Evolutionary conservation across 176 grass and related monocot species (phyloP), one percentile per base, ranked within the genome.

Genomic region (Bothriochloa decipiens): DNA sequence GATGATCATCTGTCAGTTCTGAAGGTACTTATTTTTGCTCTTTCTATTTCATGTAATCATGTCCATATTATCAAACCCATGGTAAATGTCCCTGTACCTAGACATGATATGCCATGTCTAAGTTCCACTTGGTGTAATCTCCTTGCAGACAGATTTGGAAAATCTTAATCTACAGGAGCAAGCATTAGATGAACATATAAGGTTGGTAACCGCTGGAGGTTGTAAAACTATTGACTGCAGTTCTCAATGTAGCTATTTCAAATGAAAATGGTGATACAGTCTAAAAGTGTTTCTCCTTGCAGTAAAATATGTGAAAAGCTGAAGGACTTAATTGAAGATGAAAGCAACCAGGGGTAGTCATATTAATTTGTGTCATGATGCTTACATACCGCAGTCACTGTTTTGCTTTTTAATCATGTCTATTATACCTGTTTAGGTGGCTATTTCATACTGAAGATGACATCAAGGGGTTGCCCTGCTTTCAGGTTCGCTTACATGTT

Each of bases 381-480:
- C 50, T 82, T 83, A 12, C 37, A 67, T 83, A 39, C 5, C 29
- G 45, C 57, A 12, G 10, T 26, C 58, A 62, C 36, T 68, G 25
- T 68, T 65, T 52, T 53, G 33, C 9, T 74, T 37, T 74, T 64
- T 77, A 83, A 80, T 39, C n/a, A 52, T 77, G 18, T 69, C 18
- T 86, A 45, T 77, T 72, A 33, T 67, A 87, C 43, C 58, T 74
- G 47, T 82, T 82, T 62, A 99, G 96, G 88, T 99, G 96, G 90
- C 89, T 99, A 28, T 99, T 86, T 76, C 88, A 92, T 74, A 96
- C 96, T 2, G 90, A 99, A 89, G 93, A 96, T 84, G 96, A 99
- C 78, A 99, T 99, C 83, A 99, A 96, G 72, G 91, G 86, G 46
- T 68, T 99, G 33, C 91, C 90, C 66, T 94, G 96, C 75, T 99